Base-by-base conservation (phyloP, 169 alveolate genomes). In the Theileria sp. region DNA sequence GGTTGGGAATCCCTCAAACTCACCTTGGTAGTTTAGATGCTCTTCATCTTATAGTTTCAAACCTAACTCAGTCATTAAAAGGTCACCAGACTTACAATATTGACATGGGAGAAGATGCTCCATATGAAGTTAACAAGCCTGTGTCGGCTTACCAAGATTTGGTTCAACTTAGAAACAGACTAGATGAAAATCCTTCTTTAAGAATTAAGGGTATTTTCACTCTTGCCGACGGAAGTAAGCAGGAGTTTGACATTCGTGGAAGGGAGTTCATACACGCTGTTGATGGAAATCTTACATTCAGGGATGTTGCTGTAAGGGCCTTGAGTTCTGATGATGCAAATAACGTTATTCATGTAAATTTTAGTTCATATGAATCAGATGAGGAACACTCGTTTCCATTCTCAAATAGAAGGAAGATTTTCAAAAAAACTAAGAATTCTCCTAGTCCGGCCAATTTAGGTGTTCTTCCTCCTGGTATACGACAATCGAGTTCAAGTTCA, bases 1-100 rank as follows among this genome's bases (percentile, higher is more conserved):
- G 77, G 50, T 58, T 85, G 78, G 91, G 91, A 1, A 50, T 85
- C 44, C 87, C 91, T 9, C 87, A 78, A 58, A 86, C 79, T 15
- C 87, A 79, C 51, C 87, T 85, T 21, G 87, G 87, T 25, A 79
- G 88, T 28, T 62, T 79, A 21, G 78, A 85, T 60, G 78, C 85
- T 23, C 75, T 85, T 61, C 72, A 79, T 54, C 69, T 85, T n/a
- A 71, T 85, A 21, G 38, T 85, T 21, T 77, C 87, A n/a, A 78
- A 81, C 26, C 70, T 85, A 56, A 49, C 87, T 38, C 58, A 85
- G 74, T 77, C 80, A 19, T 75, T 85, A 23, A 80, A 85, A 36
- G 91, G 91, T 21, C 87, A 78, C 75, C 91, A 85, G 75, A 71
- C 51, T 25, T 77, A 28, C 61, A 73, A 60, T 32, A 79, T 78